Conservation (phyloP, 2,329 filamentous ascomycete genomes). For the Cytospora mali region DNA sequence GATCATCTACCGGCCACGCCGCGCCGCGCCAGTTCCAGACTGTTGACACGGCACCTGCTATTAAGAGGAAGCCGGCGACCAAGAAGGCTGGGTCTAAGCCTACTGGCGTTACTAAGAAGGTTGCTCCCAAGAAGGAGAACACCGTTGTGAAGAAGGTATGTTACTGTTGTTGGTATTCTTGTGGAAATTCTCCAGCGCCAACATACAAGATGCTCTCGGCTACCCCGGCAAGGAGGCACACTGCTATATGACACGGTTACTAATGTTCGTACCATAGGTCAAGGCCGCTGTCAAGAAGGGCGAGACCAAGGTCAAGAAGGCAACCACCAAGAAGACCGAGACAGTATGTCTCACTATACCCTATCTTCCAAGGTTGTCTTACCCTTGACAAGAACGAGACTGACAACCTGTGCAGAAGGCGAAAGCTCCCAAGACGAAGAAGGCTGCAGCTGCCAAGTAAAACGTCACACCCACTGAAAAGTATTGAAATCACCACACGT, state of each 20-base stretch:
- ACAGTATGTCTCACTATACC: conserved; percentile 25
- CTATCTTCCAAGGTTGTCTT: neutral
- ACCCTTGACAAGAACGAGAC: neutral
- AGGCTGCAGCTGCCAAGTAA: conserved; percentile 33
- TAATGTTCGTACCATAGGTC: conserved; percentile 31
- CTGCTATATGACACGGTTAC: neutral
- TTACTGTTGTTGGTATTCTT: neutral
- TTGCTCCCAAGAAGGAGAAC: conserved; percentile 41
- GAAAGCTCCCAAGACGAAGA: conserved; percentile 39
- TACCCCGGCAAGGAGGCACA: too few species aligned
- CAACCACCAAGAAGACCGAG: conserved; percentile 29
- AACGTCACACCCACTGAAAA: neutral
- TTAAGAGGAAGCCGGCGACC: conserved; percentile 42
- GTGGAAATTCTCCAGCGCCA: too few species aligned
- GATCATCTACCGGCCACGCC: conserved; percentile 55
- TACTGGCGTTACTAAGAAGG: conserved; percentile 43
- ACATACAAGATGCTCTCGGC: neutral
- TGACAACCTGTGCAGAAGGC: conserved; percentile 31
- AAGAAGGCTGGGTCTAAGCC: conserved; percentile 37
- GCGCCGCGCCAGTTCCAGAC: conserved; percentile 55
- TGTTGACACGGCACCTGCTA: conserved; percentile 50
- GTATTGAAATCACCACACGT: neutral
- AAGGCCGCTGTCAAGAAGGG: conserved; percentile 37
- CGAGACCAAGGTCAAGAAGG: conserved; percentile 34
- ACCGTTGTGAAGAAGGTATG: conserved; percentile 38